Conservation (phyloP, 2,329 filamentous ascomycete genomes). For the Orbilia brochopaga region DNA sequence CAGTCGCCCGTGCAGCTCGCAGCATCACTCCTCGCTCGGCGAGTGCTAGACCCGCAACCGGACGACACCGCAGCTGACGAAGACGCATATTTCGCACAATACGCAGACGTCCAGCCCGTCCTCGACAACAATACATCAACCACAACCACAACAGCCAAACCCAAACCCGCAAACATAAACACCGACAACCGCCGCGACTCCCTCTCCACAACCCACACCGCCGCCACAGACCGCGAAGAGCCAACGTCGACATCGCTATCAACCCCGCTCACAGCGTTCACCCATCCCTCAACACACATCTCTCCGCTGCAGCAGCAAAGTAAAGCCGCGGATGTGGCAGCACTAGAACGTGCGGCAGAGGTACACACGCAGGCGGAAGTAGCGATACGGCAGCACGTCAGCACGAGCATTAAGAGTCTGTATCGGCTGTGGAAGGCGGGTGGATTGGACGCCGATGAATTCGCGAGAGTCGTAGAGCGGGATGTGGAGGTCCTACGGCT, state of each 20-base stretch:
- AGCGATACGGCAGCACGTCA: constrained; percentile 79
- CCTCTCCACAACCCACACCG: constrained; percentile 25
- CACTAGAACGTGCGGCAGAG: constrained; percentile 65
- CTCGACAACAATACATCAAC: constrained; percentile 65
- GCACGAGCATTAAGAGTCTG: constrained; percentile 76
- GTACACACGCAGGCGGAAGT: constrained; percentile 70
- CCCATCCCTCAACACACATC: constrained; percentile 36
- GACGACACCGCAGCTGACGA: constrained; percentile 62
- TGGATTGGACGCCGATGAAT: constrained; percentile 76
- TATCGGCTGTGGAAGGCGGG: constrained; percentile 72
- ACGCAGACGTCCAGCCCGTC: constrained; percentile 78
- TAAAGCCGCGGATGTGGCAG: constrained; percentile 65
- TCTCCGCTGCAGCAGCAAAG: constrained; percentile 62
- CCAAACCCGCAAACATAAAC: constrained; percentile 1
- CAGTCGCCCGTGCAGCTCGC: constrained; percentile 56
- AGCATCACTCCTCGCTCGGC: constrained; percentile 24
- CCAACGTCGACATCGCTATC: constrained; percentile 3
- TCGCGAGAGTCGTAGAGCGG: constrained; percentile 72
- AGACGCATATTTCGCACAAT: constrained; percentile 76
- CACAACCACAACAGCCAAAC: constrained; percentile 4
- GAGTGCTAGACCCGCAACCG: constrained; percentile 23
- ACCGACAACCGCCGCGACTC: constrained; percentile 32
- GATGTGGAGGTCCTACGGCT: constrained; percentile 74
- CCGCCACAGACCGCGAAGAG: constrained; percentile 13
- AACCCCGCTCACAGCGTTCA: constrained; percentile 36